Base-by-base conservation (phyloP, 805 yeast species). In the Blastobotrys chiropterorum region DNA sequence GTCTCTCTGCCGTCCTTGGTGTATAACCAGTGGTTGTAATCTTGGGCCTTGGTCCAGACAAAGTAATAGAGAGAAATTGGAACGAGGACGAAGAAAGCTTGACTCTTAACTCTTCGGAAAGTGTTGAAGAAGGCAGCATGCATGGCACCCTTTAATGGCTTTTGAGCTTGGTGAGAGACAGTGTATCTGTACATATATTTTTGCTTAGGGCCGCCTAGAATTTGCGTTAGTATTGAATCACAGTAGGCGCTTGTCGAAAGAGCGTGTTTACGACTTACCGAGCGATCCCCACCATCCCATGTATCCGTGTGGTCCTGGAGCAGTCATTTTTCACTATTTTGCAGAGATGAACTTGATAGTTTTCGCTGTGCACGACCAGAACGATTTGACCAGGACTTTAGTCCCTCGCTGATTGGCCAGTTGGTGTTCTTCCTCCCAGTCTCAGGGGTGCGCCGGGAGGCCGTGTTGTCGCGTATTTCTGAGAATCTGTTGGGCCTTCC, bases 261-360 rank as follows among this genome's bases (percentile, higher is more conserved):
- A n/a, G n/a, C n/a, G n/a, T n/a, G n/a, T n/a, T n/a, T n/a, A n/a
- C n/a, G 30, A 70, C 75, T 54, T 68, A 67, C 95, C 96, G 68
- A 90, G 72, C 75, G 77, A 72, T 68, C 97, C 97, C 97, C 97
- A 90, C 97, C 97, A 90, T 63, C 97, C 97, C 92, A 87, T 84
- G 67, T 85, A 90, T 66, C 89, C 68, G 63, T 79, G 81, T 63
- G 84, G 83, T 63, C 80, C 80, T 66, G 68, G 85, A 67, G 85
- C 87, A 68, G 80, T 86, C 89, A 84, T 84, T 65, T 57, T 56
- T 46, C 34, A 26, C 34, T 26, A 26, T 26, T 26, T 26, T 26
- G 34, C 34, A 26, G 34, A 26, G 34, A 26, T 26, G 34, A 26
- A 26, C 34, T 26, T 6, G 34, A 26, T 26, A 26, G 34, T 26